phyloP scores from a whole-genome alignment of 768 basidiomycete species.

The Mycena vulgaris region DNA sequence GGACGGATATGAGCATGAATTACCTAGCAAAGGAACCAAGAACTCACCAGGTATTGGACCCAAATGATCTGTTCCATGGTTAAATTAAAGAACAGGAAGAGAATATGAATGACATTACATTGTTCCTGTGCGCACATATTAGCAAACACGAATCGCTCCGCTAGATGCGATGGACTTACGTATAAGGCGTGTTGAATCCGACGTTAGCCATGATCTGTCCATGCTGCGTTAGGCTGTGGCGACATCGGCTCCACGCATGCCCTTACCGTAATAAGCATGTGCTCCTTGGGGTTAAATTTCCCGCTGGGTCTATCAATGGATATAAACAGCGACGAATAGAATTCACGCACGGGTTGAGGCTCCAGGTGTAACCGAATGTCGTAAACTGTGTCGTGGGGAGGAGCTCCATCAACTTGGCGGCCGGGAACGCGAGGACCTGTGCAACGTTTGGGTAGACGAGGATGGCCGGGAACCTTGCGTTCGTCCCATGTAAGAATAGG shows the following conservation, averaged over 20 bases:
- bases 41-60: no score
- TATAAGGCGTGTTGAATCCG: constrained; percentile 60
- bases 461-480: neutral
- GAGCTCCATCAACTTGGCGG: constrained; percentile 56
- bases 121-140: constrained; percentile 14
- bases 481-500: no score
- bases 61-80: constrained; percentile 69
- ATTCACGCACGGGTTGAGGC: constrained; percentile 56
- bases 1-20: no score
- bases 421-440: constrained; percentile 64
- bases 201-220: constrained; percentile 65
- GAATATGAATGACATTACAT: no score
- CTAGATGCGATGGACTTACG: no score
- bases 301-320: constrained; percentile 57
- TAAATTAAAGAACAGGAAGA: no score
- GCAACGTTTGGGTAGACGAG: constrained; percentile 52
- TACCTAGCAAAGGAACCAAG: no score
- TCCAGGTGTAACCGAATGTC: constrained; percentile 66
- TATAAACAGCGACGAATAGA: constrained; percentile 16
- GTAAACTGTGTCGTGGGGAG: constrained; percentile 46
- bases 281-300: constrained; percentile 77
- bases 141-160: no score
- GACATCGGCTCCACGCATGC: no score
- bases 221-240: no score
- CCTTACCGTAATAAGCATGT: constrained; percentile 66